phyloP scores from a whole-genome alignment of 805 yeast genomes.

The Debaryomyces tyrocola region DNA sequence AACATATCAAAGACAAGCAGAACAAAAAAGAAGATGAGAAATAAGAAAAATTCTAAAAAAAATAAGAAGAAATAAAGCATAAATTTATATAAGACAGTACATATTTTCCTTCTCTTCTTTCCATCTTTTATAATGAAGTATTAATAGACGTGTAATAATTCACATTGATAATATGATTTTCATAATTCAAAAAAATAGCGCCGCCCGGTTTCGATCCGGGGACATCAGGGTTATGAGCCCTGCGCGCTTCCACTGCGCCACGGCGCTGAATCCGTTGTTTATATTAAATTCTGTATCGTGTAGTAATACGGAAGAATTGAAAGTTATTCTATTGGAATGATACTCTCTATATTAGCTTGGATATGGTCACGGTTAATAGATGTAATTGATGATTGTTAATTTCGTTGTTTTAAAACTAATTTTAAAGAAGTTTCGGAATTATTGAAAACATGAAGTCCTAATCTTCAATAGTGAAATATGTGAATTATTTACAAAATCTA shows the following conservation, averaged over 20 bases:
- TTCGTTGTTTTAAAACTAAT: no score
- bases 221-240: slow-evolving; percentile 99
- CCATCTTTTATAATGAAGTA: background rate
- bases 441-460: no score
- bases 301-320: background rate
- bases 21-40: background rate
- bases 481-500: no score
- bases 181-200: slow-evolving; percentile 69
- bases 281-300: background rate
- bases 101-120: no score
- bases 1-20: background rate
- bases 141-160: background rate
- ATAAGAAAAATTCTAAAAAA: background rate
- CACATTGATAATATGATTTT: no score
- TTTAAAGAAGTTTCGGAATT: no score
- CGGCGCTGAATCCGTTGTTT: slow-evolving; percentile 55
- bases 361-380: background rate
- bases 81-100: no score
- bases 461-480: no score
- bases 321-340: no score
- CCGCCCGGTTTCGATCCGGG: slow-evolving; percentile 96
- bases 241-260: slow-evolving; percentile 99
- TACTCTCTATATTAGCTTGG: no score
- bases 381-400: no score
- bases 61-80: background rate